Percentiles rank a stretch among this genome's conserved stretches.
phyloP scores from a whole-genome alignment of 495 filamentous ascomycete genomes.

The Pyrenula massariospora region DNA sequence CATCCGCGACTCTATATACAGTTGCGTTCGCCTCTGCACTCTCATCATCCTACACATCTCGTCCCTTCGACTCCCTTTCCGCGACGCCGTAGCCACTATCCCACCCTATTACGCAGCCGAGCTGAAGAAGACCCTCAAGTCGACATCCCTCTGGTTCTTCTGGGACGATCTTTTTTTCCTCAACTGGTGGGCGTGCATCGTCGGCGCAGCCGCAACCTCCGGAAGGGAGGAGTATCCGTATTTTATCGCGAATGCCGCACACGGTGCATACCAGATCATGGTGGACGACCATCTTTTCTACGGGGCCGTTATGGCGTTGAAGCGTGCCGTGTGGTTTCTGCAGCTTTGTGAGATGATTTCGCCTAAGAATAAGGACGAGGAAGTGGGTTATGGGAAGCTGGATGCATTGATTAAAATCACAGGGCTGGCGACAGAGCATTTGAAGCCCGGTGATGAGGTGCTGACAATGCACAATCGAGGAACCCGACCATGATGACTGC shows the following conservation, averaged over 20 bases:
- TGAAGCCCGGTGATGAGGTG: neutral
- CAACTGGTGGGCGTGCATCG: neutral
- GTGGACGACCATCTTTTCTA: neutral
- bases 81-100: neutral
- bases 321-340: neutral
- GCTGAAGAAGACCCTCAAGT: neutral
- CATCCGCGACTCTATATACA: neutral
- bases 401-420: neutral
- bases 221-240: neutral
- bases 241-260: neutral
- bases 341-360: neutral
- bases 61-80: neutral
- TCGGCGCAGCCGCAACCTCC: neutral
- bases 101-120: neutral
- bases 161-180: neutral
- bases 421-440: neutral
- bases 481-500: too few species aligned
- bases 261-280: neutral
- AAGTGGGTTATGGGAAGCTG: neutral
- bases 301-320: neutral
- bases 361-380: neutral
- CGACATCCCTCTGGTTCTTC: neutral
- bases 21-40: neutral
- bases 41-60: neutral
- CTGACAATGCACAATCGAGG: too few species aligned